Percentiles rank a stretch among this genome's conserved stretches.
phyloP scores from a whole-genome alignment of 805 yeast genomes.

The Alloascoidea africana region DNA sequence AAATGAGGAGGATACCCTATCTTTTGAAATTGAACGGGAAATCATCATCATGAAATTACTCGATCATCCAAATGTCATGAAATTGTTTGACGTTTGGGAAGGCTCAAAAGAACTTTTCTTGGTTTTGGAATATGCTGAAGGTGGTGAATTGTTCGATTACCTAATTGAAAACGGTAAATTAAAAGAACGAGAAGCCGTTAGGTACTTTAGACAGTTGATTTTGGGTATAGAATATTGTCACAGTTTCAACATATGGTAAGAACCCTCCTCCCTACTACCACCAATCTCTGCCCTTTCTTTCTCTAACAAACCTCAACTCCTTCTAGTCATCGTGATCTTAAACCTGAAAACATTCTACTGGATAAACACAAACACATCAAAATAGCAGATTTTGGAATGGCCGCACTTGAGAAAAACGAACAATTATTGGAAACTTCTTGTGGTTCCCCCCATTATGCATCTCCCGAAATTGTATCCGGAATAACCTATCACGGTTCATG shows the following conservation, averaged over 20 bases:
- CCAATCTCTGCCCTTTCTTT: no score
- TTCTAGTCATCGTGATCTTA: slow-evolving; percentile 56
- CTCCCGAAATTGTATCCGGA: slow-evolving; percentile 76
- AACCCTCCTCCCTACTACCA: slow-evolving; percentile 72
- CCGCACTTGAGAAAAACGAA: slow-evolving; percentile 63
- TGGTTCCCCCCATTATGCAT: slow-evolving; percentile 83
- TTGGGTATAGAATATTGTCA: slow-evolving; percentile 74
- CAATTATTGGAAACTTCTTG: slow-evolving; percentile 65
- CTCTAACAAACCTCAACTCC: slow-evolving; percentile 22
- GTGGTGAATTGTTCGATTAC: slow-evolving; percentile 74
- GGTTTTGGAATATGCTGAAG: slow-evolving; percentile 72
- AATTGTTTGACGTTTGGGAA: slow-evolving; percentile 78
- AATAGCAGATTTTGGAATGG: slow-evolving; percentile 84
- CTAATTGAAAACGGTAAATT: slow-evolving; percentile 58
- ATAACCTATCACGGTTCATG: slow-evolving; percentile 71
- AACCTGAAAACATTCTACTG: slow-evolving; percentile 63
- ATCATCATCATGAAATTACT: slow-evolving; percentile 74
- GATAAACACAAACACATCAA: slow-evolving; percentile 61
- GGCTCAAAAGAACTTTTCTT: slow-evolving; percentile 60
- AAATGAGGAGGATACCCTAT: slow-evolving; percentile 38
- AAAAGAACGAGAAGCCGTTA: slow-evolving; percentile 59
- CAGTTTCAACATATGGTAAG: slow-evolving; percentile 49
- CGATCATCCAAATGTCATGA: slow-evolving; percentile 64
- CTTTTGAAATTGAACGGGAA: slow-evolving; percentile 77
- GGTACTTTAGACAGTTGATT: slow-evolving; percentile 62